Evolutionary conservation across 2,329 filamentous ascomycete species (phyloP), one percentile per base, ranked within the genome.

Genomic region (Trichoderma sp.): DNA sequence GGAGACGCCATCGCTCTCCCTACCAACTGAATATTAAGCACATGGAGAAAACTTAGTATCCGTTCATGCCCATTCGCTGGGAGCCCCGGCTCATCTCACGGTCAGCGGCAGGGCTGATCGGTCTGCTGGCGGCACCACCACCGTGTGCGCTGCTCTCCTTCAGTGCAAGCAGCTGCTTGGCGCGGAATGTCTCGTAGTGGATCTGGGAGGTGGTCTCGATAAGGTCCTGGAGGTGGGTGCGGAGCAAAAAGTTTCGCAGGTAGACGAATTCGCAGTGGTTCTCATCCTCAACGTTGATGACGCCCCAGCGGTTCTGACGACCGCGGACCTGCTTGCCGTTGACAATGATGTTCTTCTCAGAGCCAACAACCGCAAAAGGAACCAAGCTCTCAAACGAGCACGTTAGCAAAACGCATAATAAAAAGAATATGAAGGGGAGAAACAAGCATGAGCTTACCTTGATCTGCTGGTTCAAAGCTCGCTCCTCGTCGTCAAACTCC

Each of bases 241-340:
- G 95, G 81, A 97, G 97, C 79, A 99, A 91, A 91, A 99, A 99
- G 90, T 99, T 96, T 84, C 97, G 93, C 78, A 99, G 92, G 86
- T 98, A 98, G 83, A 98, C 93, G 83, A 99, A 99, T 91, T 99
- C 97, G 91, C 97, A 99, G 90, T 99, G 97, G 87, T 93, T 97
- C 90, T 99, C 97, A 81, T 99, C 96, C 88, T 99, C 97, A 81
- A 99, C 96, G 83, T 99, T 99, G 89, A 99, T 98, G 79, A 98
- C 94, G 81, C 97, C 97, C 97, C 97, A 99, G 86, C 97, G 93
- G 91, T 98, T 99, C 88, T 99, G 97, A 83, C 97, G 95, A 79
- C 95, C 97, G 79, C 95, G 95, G 78, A 99, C 97, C 87, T 97
- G 95, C 90, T 98, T 96, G 86, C 97, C 97, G 82, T 96, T 95